A percentile compares a stretch with the other conserved stretches of the same genome.
phyloP scores from a whole-genome alignment of 495 filamentous ascomycete species.

The Lindgomyces ingoldianus region DNA sequence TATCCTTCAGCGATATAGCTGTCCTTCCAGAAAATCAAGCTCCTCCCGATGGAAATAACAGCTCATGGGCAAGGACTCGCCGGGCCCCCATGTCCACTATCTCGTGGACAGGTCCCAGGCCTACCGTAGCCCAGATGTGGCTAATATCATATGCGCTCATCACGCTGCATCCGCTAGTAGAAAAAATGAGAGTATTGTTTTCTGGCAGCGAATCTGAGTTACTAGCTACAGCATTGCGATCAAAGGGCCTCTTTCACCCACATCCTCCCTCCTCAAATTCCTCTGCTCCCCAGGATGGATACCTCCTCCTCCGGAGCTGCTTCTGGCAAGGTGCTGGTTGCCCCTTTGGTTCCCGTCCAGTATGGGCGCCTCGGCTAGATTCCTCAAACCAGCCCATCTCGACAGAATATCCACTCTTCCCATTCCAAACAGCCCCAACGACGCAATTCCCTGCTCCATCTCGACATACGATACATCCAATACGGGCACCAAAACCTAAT shows the following conservation, averaged over 20 bases:
- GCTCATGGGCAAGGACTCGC: slow-evolving; percentile 50
- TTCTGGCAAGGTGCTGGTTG: slow-evolving; percentile 73
- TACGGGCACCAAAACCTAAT: slow-evolving; percentile 60
- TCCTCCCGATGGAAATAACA: slow-evolving; percentile 48
- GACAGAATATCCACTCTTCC: slow-evolving; percentile 54
- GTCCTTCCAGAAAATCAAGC: slow-evolving; percentile 21
- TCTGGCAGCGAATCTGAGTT: slow-evolving; percentile 33
- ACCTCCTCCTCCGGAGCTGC: slow-evolving; percentile 50
- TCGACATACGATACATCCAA: slow-evolving; percentile 59
- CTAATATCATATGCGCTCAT: slow-evolving; percentile 61
- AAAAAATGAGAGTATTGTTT: slow-evolving; percentile 56
- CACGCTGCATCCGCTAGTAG: slow-evolving; percentile 55
- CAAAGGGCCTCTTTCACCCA: slow-evolving; percentile 53
- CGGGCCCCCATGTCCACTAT: slow-evolving; percentile 47
- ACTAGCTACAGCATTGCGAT: slow-evolving; percentile 45
- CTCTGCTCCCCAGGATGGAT: slow-evolving; percentile 42
- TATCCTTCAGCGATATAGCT: slow-evolving; percentile 25
- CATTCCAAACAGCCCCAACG: slow-evolving; percentile 59
- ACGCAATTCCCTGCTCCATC: slow-evolving; percentile 52
- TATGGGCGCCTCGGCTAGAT: slow-evolving; percentile 53
- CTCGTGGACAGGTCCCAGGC: slow-evolving; percentile 47
- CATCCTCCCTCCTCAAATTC: slow-evolving; percentile 57
- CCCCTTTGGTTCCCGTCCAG: slow-evolving; percentile 62
- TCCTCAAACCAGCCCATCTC: slow-evolving; percentile 46
- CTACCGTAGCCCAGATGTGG: slow-evolving; percentile 63